A percentile compares a stretch with the other conserved stretches of the same genome.
Conservation (phyloP, 2,329 filamentous ascomycete genomes). For the Epichloe coenophiala region DNA sequence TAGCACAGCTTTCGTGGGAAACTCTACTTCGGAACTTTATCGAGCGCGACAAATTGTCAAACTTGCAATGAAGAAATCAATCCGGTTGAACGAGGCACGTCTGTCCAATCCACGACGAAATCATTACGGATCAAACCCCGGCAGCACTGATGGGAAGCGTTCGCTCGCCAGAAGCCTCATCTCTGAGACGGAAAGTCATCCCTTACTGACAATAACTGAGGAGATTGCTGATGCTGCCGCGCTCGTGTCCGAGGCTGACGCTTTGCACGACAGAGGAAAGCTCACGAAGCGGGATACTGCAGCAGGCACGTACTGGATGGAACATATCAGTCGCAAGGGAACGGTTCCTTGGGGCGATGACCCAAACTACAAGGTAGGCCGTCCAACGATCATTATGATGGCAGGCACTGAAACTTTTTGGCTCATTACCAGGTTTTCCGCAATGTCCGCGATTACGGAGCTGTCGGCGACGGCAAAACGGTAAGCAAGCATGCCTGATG, state of each 20-base stretch:
- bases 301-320: not conserved
- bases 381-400: too few relatives aligned
- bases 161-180: too few relatives aligned
- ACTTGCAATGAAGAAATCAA: not conserved
- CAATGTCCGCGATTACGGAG: too few relatives aligned
- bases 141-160: not conserved
- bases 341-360: conserved; percentile 6
- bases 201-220: not conserved
- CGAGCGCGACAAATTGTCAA: not conserved
- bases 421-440: too few relatives aligned
- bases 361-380: conserved; percentile 5
- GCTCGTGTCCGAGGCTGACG: not conserved
- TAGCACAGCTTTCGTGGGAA: too few relatives aligned
- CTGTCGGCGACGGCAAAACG: too few relatives aligned
- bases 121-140: not conserved
- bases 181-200: not conserved
- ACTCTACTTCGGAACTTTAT: not conserved
- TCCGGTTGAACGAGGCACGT: not conserved
- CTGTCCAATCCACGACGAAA: not conserved
- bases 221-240: not conserved
- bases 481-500: too few relatives aligned
- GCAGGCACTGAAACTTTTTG: too few relatives aligned
- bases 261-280: not conserved
- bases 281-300: not conserved
- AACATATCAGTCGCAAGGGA: not conserved